Evolutionary conservation across 257 asterid species (phyloP).

Genomic region (Paulownia fortunei): DNA sequence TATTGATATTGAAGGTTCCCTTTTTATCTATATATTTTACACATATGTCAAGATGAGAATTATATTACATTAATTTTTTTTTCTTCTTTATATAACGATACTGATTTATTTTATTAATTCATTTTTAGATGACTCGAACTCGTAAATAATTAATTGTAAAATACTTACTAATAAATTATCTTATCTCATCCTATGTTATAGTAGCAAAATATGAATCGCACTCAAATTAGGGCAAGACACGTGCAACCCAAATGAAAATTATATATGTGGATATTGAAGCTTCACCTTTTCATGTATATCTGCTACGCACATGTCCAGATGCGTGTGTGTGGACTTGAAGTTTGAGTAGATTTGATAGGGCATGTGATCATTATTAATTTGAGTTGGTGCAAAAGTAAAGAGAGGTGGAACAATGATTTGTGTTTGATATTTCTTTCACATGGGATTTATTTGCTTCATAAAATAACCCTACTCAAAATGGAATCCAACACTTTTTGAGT

Average conservation of each 20-base stretch:
- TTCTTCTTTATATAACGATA: too few relatives aligned
- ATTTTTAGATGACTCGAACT: too few relatives aligned
- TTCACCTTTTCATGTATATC: background rate
- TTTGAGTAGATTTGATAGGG: background rate
- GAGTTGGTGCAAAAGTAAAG: background rate
- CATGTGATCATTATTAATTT: conserved; percentile 1
- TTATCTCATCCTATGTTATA: too few relatives aligned
- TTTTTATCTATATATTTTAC: too few relatives aligned
- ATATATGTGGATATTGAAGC: background rate
- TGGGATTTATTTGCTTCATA: background rate
- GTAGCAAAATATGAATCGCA: background rate
- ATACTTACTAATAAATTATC: too few relatives aligned
- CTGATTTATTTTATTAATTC: too few relatives aligned
- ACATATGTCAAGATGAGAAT: too few relatives aligned
- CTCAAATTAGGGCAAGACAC: background rate
- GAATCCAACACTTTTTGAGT: too few relatives aligned
- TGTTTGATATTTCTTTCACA: background rate
- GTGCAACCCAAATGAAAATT: background rate
- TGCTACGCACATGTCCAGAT: conserved; percentile 20
- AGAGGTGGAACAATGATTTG: background rate
- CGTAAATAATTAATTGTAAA: too few relatives aligned
- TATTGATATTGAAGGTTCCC: too few relatives aligned
- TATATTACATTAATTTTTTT: too few relatives aligned
- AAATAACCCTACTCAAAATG: background rate
- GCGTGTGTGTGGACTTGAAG: background rate